These are phyloP conservation scores for Ophiostoma montium DNA, from an alignment of 2,329 filamentous ascomycete genomes.

Conservation along the genomic window DNA sequence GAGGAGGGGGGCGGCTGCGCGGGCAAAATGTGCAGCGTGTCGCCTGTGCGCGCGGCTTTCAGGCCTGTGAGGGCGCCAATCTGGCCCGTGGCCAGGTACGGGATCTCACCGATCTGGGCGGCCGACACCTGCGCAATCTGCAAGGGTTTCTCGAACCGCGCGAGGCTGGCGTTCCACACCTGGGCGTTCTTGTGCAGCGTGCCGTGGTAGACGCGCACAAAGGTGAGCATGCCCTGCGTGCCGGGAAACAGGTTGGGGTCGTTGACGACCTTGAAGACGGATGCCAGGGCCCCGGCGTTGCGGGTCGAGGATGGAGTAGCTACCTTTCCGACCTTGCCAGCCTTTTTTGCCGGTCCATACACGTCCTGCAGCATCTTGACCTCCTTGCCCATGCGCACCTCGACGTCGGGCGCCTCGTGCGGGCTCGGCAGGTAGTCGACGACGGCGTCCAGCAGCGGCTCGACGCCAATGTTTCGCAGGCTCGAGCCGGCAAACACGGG, in stretches of 20 bases:
- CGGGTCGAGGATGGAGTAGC: no score
- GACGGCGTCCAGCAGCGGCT: conserved; percentile 78
- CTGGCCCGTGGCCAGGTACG: conserved; percentile 67
- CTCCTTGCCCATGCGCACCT: conserved; percentile 29
- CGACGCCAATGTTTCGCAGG: conserved; percentile 86
- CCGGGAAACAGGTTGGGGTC: conserved; percentile 44
- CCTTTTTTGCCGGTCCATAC: neutral
- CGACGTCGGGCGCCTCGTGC: conserved; percentile 17
- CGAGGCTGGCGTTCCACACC: conserved; percentile 78
- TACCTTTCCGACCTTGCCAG: no score
- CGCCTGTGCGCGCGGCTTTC: conserved; percentile 83
- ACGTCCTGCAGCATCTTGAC: conserved; percentile 30
- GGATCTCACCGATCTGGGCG: conserved; percentile 71
- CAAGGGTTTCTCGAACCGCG: conserved; percentile 64
- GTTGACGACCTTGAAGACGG: conserved; percentile 89
- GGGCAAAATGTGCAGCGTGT: conserved; percentile 69
- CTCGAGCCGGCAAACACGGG: conserved; percentile 87
- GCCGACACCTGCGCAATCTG: conserved; percentile 83
- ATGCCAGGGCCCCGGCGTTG: conserved; percentile 33
- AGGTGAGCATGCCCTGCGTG: conserved; percentile 68
- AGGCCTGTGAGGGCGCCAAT: conserved; percentile 88
- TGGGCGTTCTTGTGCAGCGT: conserved; percentile 57
- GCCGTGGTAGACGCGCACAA: conserved; percentile 84
- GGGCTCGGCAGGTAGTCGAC: conserved; percentile 79
- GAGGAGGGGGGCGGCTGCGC: conserved; percentile 30